A percentile compares a stretch with the other conserved stretches of the same genome.
Evolutionary conservation across 345 rosid genomes (phyloP).

Genomic region (Eutrema yunnanense): DNA sequence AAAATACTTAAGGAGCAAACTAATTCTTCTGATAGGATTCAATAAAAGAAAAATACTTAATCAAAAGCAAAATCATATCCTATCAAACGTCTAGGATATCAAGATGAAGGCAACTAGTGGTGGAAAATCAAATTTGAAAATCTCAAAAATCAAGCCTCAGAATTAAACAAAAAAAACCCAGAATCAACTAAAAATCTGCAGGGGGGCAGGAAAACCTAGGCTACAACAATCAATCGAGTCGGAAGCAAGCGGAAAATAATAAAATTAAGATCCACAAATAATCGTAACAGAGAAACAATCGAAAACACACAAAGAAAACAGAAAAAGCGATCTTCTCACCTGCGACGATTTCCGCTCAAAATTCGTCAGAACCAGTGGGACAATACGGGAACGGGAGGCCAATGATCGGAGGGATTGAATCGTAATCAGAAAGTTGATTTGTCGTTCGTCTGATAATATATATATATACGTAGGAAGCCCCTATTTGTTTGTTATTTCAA

Average conservation of each 20-base stretch:
- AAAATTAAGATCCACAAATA: background rate
- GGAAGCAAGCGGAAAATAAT: background rate
- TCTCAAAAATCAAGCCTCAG: background rate
- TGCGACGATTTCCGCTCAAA: background rate
- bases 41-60: background rate
- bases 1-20: background rate
- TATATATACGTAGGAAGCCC: background rate
- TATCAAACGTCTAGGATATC: background rate
- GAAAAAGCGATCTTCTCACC: conserved; percentile 2
- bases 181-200: background rate
- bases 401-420: background rate
- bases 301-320: background rate
- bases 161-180: background rate
- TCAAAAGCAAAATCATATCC: background rate
- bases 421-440: background rate
- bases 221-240: conserved; percentile 1
- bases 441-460: background rate
- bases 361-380: background rate
- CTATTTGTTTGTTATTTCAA: background rate
- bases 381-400: background rate
- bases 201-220: background rate
- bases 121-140: conserved; percentile 5
- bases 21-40: background rate
- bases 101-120: background rate
- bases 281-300: background rate